Evolutionary conservation across 352 stramenopile genomes (phyloP), one percentile per base, ranked within the genome.

Genomic region (Phytopythium cucurbitacearum): DNA sequence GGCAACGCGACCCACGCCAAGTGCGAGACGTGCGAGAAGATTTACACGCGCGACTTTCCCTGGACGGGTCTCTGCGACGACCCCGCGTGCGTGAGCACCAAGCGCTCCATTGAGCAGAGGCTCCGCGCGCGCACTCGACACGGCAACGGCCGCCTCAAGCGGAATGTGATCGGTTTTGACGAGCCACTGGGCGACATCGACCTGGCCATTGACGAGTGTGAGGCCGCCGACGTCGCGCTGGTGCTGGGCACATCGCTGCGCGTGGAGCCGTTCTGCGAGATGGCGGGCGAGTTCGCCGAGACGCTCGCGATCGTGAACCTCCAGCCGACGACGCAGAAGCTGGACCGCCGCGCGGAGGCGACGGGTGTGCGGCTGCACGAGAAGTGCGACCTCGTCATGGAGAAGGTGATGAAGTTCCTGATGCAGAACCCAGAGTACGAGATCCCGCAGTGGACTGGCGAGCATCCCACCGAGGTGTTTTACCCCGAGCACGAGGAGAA

Each of bases 1-100:
- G 83, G 83, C 34, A 94, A 94, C 60, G 80, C 80, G 21, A 94
- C 78, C 28, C 79, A 89, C 16, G 83, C 78, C 35, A 88, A 87
- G 41, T 94, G 83, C 51, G 80, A 94, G 60, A 94, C 80, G 34
- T 94, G 83, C 50, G 83, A 91, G 71, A 91, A 90, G 64, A 73
- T 91, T 50, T 94, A 94, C 61, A 77, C 69, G 48, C 53, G 56
- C 5, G 66, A 86, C 48, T 93, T 93, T 48, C 82, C 82, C 0
- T 73, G 70, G 62, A 85, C 71, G 0, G 82, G 82, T 5, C 62
- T 93, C 33, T 93, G 82, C 66, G 66, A 85, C 51, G 75, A 87
- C 46, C 46, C 57, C 0, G 59, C 67, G 41, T 93, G 82, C 58
- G 63, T 77, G 38, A 89, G 80, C 57, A 87, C 74, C 7, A 89